Conservation (phyloP, 305 asterid species). For the Nicotiana rustica region DNA sequence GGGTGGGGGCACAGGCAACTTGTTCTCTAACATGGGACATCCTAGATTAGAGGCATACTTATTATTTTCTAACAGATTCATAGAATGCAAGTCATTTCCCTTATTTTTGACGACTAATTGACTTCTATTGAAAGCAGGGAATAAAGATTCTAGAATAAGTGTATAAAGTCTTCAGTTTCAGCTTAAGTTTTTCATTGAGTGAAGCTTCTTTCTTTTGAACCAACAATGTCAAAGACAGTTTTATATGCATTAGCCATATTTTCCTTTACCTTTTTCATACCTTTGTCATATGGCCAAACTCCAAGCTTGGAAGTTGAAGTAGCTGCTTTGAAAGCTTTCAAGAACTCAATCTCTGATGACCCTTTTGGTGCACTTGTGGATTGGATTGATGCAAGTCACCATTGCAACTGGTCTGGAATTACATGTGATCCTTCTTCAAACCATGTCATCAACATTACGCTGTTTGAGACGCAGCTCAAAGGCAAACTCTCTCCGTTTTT, state of each 20-base stretch:
- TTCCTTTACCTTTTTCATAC: conserved; percentile 40
- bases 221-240: conserved; percentile 39
- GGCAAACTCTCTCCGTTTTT: conserved; percentile 69
- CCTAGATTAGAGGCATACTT: conserved; percentile 6
- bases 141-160: neutral
- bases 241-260: conserved; percentile 43
- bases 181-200: neutral
- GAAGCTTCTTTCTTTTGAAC: conserved; percentile 12
- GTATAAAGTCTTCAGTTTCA: conserved; percentile 20
- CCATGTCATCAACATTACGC: conserved; percentile 60
- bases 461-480: conserved; percentile 54
- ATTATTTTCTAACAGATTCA: conserved; percentile 16
- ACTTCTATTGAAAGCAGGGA: neutral
- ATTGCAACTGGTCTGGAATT: conserved; percentile 87
- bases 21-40: neutral
- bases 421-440: conserved; percentile 49
- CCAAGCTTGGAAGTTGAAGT: conserved; percentile 46
- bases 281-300: conserved; percentile 41
- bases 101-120: neutral
- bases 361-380: conserved; percentile 56
- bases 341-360: conserved; percentile 52
- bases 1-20: neutral
- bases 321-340: conserved; percentile 71
- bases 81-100: conserved; percentile 3
- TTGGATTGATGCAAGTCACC: conserved; percentile 61